phyloP scores from a whole-genome alignment of 1,139 yeast species.

The Yamadazyma triangularis region DNA sequence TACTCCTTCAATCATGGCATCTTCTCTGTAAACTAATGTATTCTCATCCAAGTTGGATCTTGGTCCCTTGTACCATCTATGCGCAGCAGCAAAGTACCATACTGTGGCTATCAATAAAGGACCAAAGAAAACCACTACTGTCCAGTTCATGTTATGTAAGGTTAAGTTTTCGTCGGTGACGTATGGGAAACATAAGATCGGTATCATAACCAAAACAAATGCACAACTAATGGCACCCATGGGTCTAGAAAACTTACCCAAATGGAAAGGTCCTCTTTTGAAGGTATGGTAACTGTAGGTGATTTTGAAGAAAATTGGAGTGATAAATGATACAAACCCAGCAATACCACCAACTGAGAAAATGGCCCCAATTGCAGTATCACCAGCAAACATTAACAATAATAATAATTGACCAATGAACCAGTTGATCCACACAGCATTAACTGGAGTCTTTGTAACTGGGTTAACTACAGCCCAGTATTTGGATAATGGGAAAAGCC shows the following conservation, averaged over 20 bases:
- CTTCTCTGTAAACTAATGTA: no score
- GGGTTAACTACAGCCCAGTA: slow-evolving; percentile 51
- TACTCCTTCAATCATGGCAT: no score
- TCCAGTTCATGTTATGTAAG: slow-evolving; percentile 63
- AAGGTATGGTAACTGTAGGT: slow-evolving; percentile 52
- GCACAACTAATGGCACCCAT: slow-evolving; percentile 34
- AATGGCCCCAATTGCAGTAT: slow-evolving; percentile 66
- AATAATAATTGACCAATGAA: slow-evolving; percentile 53
- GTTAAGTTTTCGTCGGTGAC: slow-evolving; percentile 45
- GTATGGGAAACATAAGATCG: slow-evolving; percentile 64
- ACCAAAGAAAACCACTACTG: slow-evolving; percentile 63
- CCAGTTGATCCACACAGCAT: slow-evolving; percentile 66
- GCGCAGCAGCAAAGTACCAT: slow-evolving; percentile 58
- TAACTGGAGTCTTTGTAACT: slow-evolving; percentile 60
- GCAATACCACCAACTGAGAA: slow-evolving; percentile 77
- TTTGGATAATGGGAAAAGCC: slow-evolving; percentile 59
- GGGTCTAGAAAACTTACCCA: slow-evolving; percentile 52
- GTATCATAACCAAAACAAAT: slow-evolving; percentile 58
- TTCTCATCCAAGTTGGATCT: slow-evolving; percentile 43
- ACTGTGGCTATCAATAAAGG: slow-evolving; percentile 49
- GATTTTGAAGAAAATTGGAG: slow-evolving; percentile 60
- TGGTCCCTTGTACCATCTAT: slow-evolving; percentile 67
- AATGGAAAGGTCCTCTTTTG: slow-evolving; percentile 66
- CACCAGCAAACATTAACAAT: slow-evolving; percentile 62
- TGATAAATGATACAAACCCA: slow-evolving; percentile 65